phyloP scores from a whole-genome alignment of 257 asterid genomes.

The Plantago major region DNA sequence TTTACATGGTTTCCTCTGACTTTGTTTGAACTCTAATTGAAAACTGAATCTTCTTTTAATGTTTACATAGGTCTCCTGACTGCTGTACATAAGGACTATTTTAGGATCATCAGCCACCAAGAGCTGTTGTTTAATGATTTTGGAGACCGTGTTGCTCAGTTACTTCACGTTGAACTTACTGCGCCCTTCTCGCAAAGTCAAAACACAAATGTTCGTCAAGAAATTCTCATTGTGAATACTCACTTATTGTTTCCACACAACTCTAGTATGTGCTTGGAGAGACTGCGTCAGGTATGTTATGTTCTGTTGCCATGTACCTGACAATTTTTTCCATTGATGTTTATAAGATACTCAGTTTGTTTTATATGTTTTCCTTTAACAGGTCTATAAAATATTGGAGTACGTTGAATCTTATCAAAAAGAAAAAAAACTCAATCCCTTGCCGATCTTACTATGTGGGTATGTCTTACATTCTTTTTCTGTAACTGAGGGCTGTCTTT shows the following conservation, averaged over 20 bases:
- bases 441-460: slow-evolving; percentile 95
- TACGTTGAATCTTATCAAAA: slow-evolving; percentile 80
- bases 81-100: slow-evolving; percentile 83
- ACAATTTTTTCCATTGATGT: neutral
- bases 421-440: slow-evolving; percentile 80
- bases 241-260: slow-evolving; percentile 91
- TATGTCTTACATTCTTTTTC: slow-evolving; percentile 24
- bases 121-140: slow-evolving; percentile 95
- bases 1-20: neutral
- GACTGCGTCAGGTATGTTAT: slow-evolving; percentile 79
- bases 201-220: slow-evolving; percentile 55
- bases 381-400: slow-evolving; percentile 94
- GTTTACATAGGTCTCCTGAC: slow-evolving; percentile 64
- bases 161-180: slow-evolving; percentile 76
- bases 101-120: slow-evolving; percentile 67
- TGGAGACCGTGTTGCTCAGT: slow-evolving; percentile 98
- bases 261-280: slow-evolving; percentile 87
- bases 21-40: neutral
- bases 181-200: slow-evolving; percentile 51
- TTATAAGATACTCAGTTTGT: neutral
- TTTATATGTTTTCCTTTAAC: slow-evolving; percentile 9
- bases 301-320: neutral
- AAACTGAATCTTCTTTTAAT: slow-evolving; percentile 12
- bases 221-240: slow-evolving; percentile 90
- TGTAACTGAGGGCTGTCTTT: neutral